Conservation (phyloP, 352 stramenopile genomes). For the Phytopythium delawarense region DNA sequence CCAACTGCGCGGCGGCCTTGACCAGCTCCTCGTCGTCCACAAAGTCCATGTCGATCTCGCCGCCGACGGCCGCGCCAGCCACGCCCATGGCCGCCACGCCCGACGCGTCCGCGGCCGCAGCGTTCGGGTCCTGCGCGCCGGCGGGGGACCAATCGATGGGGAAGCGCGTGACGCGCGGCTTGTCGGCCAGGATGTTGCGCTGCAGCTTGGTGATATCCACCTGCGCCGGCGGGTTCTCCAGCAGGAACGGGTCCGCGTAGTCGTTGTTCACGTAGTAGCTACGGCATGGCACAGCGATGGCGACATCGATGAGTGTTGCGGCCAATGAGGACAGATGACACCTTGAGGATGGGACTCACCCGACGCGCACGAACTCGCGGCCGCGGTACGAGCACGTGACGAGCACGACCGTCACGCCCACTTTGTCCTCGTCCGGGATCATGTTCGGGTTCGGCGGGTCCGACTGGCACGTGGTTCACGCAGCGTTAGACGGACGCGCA, state of each 20-base stretch:
- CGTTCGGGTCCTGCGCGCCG: slow-evolving; percentile 36
- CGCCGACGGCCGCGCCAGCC: slow-evolving; percentile 19
- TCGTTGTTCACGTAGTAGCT: slow-evolving; percentile 99
- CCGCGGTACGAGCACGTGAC: slow-evolving; percentile 97
- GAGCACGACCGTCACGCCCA: slow-evolving; percentile 98
- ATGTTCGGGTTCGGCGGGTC: slow-evolving; percentile 89
- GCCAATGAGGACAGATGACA: background rate
- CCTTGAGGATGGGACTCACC: slow-evolving; percentile 16
- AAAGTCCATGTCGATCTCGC: slow-evolving; percentile 63
- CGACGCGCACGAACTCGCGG: slow-evolving; percentile 95
- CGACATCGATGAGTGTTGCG: background rate
- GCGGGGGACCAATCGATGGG: slow-evolving; percentile 94
- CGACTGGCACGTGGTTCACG: slow-evolving; percentile 53
- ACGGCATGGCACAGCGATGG: background rate
- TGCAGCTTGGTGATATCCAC: slow-evolving; percentile 93
- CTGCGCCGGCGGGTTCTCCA: slow-evolving; percentile 69
- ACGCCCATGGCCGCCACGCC: slow-evolving; percentile 12
- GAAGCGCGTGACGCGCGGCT: slow-evolving; percentile 94
- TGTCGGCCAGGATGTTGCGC: slow-evolving; percentile 96
- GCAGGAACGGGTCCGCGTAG: slow-evolving; percentile 90
- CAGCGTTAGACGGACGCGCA: background rate
- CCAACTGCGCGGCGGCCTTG: slow-evolving; percentile 78
- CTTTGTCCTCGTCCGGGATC: slow-evolving; percentile 95
- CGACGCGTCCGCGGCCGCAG: slow-evolving; percentile 38
- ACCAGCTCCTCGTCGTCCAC: slow-evolving; percentile 84